Percentiles rank a stretch among this genome's conserved stretches.
Evolutionary conservation across 2,329 filamentous ascomycete species (phyloP).

Genomic region (Diatrype stigma): DNA sequence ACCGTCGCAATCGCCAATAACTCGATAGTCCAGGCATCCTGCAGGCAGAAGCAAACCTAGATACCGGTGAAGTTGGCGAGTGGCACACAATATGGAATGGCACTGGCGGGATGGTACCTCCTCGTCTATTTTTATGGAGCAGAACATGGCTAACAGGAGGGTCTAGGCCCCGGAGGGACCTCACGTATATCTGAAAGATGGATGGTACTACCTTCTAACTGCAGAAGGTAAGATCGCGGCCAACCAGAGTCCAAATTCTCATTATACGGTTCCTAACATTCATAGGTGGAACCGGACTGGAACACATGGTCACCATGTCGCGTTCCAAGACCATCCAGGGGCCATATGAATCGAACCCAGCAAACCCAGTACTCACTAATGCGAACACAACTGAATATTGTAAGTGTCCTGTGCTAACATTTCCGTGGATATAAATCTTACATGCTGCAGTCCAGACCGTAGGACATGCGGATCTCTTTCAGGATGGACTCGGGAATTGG

Average conservation of each 20-base stretch:
- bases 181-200: conserved; percentile 48
- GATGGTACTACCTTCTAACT: conserved; percentile 49
- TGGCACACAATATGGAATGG: conserved; percentile 44
- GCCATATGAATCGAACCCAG: conserved; percentile 38
- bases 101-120: conserved; percentile 34
- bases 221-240: conserved; percentile 38
- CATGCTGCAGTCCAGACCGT: conserved; percentile 42
- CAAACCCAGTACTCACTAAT: conserved; percentile 44
- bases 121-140: not conserved
- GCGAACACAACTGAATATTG: conserved; percentile 39
- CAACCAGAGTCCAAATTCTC: not conserved
- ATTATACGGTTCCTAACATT: not conserved
- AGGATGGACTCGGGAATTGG: conserved; percentile 39
- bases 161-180: conserved; percentile 45
- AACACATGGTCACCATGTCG: conserved; percentile 46
- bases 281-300: conserved; percentile 41
- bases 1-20: too few relatives aligned
- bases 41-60: conserved; percentile 34
- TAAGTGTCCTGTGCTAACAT: conserved; percentile 9
- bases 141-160: not conserved
- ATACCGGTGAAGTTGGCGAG: conserved; percentile 35
- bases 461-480: conserved; percentile 54
- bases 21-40: conserved; percentile 33
- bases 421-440: not conserved
- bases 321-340: conserved; percentile 37